A percentile compares a stretch with the other conserved stretches of the same genome.
phyloP scores from a whole-genome alignment of 2,329 filamentous ascomycete species.

The Sphaerulina musiva region DNA sequence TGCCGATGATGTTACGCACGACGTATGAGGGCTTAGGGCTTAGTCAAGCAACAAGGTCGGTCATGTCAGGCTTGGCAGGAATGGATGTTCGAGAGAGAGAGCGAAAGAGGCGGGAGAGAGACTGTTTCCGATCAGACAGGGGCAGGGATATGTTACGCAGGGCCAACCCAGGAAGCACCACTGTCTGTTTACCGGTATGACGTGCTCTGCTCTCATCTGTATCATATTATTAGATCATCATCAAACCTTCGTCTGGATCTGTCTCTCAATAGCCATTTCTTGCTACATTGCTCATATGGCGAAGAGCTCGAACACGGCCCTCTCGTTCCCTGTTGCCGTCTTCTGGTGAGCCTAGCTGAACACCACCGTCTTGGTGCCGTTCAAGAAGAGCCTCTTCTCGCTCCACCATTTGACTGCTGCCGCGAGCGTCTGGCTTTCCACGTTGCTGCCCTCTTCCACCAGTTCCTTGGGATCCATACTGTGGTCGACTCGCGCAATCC shows the following conservation, averaged over 20 bases:
- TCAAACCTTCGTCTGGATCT: neutral
- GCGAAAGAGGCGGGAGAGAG: too few relatives aligned
- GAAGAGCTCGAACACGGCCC: neutral
- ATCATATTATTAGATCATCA: neutral
- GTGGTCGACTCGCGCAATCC: slow-evolving; percentile 70
- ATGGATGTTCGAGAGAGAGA: neutral
- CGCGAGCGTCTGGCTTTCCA: slow-evolving; percentile 75
- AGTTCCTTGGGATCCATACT: slow-evolving; percentile 67
- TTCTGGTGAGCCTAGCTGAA: slow-evolving; percentile 45
- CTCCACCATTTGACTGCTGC: slow-evolving; percentile 79
- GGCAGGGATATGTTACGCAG: neutral
- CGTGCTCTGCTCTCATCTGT: neutral
- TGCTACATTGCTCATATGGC: neutral
- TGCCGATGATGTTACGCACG: neutral
- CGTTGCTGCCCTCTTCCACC: slow-evolving; percentile 73
- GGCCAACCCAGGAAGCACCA: neutral
- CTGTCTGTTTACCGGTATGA: neutral
- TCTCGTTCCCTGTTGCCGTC: neutral
- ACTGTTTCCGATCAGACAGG: neutral
- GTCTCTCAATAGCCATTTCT: neutral
- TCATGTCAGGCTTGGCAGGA: neutral
- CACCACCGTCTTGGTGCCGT: slow-evolving; percentile 73
- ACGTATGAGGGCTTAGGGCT: neutral
- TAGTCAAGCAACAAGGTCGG: neutral
- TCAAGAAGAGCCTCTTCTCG: slow-evolving; percentile 70